Conservation (phyloP, 805 yeast species). For the Hanseniaspora mollemarum region DNA sequence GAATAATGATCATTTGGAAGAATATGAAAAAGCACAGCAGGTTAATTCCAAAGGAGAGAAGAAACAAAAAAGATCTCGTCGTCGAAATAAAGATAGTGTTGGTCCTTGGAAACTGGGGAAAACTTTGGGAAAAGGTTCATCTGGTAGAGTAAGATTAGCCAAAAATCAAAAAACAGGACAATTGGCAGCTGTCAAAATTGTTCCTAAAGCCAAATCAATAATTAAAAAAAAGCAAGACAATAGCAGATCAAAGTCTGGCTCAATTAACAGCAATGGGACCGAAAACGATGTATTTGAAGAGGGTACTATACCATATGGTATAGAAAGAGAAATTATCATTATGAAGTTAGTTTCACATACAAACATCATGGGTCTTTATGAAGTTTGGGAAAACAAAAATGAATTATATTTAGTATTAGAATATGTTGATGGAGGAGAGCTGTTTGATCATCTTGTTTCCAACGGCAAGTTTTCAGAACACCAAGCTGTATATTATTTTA, state of each 20-base stretch:
- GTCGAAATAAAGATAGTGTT: conserved; percentile 34
- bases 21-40: neutral
- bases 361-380: conserved; percentile 83
- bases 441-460: conserved; percentile 58
- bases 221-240: conserved; percentile 18
- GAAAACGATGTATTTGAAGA: conserved; percentile 33
- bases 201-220: conserved; percentile 41
- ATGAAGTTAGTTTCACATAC: conserved; percentile 93
- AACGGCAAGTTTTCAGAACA: conserved; percentile 51
- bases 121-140: conserved; percentile 71
- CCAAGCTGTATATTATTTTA: conserved; percentile 67
- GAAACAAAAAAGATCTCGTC: conserved; percentile 18
- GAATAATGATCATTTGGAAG: neutral
- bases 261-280: conserved; percentile 17
- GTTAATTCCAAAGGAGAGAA: neutral
- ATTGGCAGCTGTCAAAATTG: conserved; percentile 73
- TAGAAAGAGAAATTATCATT: conserved; percentile 91
- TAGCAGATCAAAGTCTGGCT: conserved; percentile 13
- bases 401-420: conserved; percentile 71
- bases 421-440: conserved; percentile 81
- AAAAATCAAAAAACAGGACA: conserved; percentile 59
- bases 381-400: conserved; percentile 95
- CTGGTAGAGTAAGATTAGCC: conserved; percentile 68
- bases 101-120: conserved; percentile 80
- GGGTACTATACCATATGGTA: conserved; percentile 81